Percentiles rank a stretch among this genome's conserved stretches.
Evolutionary conservation across 2,329 filamentous ascomycete genomes (phyloP).

Genomic region (Knufia fluminis): DNA sequence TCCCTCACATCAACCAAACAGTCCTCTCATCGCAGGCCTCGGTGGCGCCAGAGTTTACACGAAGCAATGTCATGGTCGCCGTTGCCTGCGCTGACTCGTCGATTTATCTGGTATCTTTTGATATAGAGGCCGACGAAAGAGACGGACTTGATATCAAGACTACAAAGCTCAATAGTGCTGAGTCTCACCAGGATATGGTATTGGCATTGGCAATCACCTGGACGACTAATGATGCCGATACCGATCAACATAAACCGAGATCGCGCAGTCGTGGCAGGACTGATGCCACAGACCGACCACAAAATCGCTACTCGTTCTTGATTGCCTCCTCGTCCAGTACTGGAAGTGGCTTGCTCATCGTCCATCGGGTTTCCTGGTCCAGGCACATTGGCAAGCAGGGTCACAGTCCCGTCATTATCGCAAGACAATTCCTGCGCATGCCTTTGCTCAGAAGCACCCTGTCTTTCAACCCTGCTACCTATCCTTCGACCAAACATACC

Average conservation of each 20-base stretch:
- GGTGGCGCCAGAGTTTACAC: conserved; percentile 2
- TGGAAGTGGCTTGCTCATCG: conserved; percentile 35
- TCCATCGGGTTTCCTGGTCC: conserved; percentile 32
- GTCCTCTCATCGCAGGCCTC: neutral
- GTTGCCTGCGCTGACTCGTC: conserved; percentile 49
- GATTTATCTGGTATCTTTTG: conserved; percentile 46
- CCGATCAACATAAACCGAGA: conserved; percentile 25
- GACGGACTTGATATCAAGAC: conserved; percentile 37
- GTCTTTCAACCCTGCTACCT: conserved; percentile 45
- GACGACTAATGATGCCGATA: conserved; percentile 31
- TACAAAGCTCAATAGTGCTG: conserved; percentile 37
- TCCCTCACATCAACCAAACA: conserved; percentile 32
- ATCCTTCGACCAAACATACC: conserved; percentile 44
- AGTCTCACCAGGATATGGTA: conserved; percentile 43
- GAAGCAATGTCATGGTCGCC: conserved; percentile 39
- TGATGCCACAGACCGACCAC: conserved; percentile 3
- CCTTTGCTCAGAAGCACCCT: conserved; percentile 39
- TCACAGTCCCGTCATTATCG: conserved; percentile 35
- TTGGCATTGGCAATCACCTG: conserved; percentile 46
- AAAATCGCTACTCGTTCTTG: conserved; percentile 34
- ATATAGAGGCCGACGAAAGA: conserved; percentile 34
- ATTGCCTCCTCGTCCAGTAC: conserved; percentile 39
- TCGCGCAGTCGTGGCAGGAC: conserved; percentile 25
- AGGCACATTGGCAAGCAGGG: conserved; percentile 16
- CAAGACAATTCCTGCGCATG: conserved; percentile 39